phyloP scores from a whole-genome alignment of 495 filamentous ascomycete species.

The Penicillium angulare region DNA sequence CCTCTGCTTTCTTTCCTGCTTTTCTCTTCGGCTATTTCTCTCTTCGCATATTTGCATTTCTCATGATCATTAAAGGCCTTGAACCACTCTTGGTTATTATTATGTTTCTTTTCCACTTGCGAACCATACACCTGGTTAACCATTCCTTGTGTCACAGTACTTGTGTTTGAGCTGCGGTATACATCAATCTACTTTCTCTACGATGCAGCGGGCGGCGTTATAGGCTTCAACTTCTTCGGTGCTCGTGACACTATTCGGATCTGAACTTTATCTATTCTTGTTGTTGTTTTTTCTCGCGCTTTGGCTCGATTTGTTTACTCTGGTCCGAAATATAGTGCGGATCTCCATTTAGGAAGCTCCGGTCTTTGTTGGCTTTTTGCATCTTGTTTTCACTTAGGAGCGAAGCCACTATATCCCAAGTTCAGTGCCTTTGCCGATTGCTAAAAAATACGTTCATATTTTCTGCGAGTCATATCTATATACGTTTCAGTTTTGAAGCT shows the following conservation, averaged over 20 bases:
- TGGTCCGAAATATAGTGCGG: conserved; percentile 1
- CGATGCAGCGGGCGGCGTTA: conserved; percentile 31
- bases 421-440: conserved; percentile 1
- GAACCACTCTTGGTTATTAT: conserved; percentile 1
- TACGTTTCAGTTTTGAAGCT: not conserved
- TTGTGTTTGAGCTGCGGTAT: conserved; percentile 16
- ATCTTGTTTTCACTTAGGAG: conserved; percentile 5
- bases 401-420: not conserved
- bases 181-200: conserved; percentile 13
- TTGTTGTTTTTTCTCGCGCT: too few species aligned
- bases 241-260: conserved; percentile 5
- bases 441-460: not conserved
- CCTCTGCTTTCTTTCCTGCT: conserved; percentile 9
- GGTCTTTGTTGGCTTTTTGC: conserved; percentile 9
- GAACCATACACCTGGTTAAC: not conserved
- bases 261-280: not conserved
- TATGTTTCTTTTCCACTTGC: not conserved
- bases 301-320: conserved; percentile 3
- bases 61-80: conserved; percentile 12
- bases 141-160: conserved; percentile 11
- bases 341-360: conserved; percentile 6
- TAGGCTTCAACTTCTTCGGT: conserved; percentile 8
- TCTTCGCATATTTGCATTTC: conserved; percentile 17
- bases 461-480: not conserved
- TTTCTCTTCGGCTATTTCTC: conserved; percentile 14